Evolutionary conservation across 2,329 filamentous ascomycete species (phyloP).

Genomic region (Triangularia verruculosa): DNA sequence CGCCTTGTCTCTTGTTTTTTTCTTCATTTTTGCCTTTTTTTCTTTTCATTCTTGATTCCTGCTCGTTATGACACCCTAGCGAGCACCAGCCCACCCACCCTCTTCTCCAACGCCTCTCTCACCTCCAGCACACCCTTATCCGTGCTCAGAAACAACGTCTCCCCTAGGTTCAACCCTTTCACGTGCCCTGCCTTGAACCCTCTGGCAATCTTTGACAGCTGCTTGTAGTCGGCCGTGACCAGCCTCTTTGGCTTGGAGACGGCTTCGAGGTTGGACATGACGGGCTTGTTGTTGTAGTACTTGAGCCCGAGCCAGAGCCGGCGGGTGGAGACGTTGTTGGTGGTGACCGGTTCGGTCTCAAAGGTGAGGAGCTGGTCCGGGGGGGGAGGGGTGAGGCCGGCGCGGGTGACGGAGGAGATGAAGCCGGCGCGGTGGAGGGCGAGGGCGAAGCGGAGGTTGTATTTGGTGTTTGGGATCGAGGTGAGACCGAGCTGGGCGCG

Average conservation of each 20-base stretch:
- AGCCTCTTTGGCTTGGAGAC: slow-evolving; percentile 73
- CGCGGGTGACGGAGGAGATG: slow-evolving; percentile 73
- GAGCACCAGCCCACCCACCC: slow-evolving; percentile 74
- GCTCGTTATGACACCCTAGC: slow-evolving; percentile 59
- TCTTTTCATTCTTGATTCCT: neutral
- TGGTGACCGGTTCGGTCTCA: slow-evolving; percentile 59
- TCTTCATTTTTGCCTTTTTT: neutral
- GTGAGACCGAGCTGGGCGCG: slow-evolving; percentile 81
- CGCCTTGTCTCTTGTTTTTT: neutral
- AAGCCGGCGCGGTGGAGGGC: slow-evolving; percentile 81
- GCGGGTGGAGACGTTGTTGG: slow-evolving; percentile 67
- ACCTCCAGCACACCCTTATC: slow-evolving; percentile 76
- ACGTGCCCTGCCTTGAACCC: slow-evolving; percentile 69
- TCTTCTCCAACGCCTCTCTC: slow-evolving; percentile 76
- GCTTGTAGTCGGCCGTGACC: slow-evolving; percentile 61
- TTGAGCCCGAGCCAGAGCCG: slow-evolving; percentile 87
- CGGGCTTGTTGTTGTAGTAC: slow-evolving; percentile 81
- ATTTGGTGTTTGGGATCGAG: slow-evolving; percentile 75
- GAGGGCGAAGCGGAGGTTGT: slow-evolving; percentile 72
- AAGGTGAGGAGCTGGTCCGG: slow-evolving; percentile 43
- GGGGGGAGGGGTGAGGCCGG: slow-evolving; percentile 55
- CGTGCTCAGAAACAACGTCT: slow-evolving; percentile 78
- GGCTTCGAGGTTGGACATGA: slow-evolving; percentile 63
- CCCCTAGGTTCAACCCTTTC: slow-evolving; percentile 73
- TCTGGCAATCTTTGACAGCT: slow-evolving; percentile 63